Evolutionary conservation across 257 asterid genomes (phyloP).

Genomic region (Nicotiana undulata): DNA sequence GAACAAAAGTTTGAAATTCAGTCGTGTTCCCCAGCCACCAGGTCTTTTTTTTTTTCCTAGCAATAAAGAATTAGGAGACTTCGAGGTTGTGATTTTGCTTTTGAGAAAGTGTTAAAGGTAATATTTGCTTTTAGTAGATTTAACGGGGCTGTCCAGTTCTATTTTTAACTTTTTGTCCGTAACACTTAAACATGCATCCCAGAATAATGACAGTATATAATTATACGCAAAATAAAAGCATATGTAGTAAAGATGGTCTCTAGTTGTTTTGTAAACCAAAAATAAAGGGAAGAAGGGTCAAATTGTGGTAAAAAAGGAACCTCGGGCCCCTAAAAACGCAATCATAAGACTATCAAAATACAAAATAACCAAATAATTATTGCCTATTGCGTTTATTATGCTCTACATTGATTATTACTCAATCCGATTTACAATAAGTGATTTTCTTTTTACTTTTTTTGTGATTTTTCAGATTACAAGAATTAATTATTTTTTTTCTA

Average conservation of each 20-base stretch:
- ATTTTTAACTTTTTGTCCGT: background rate
- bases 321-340: conserved; percentile 59
- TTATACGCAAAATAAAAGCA: background rate
- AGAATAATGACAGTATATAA: background rate
- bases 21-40: background rate
- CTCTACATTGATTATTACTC: background rate
- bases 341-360: conserved; percentile 8
- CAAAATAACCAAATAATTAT: conserved; percentile 8
- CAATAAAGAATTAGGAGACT: background rate
- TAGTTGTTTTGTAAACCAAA: background rate
- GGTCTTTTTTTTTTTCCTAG: background rate
- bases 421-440: too few relatives aligned
- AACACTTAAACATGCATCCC: background rate
- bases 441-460: too few relatives aligned
- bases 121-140: background rate
- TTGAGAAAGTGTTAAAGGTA: background rate
- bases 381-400: background rate
- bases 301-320: conserved; percentile 20
- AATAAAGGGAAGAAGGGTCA: conserved; percentile 11
- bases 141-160: background rate
- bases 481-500: too few relatives aligned
- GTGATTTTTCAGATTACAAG: too few relatives aligned
- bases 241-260: background rate
- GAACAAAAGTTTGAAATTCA: background rate
- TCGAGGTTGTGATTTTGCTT: background rate